Base-by-base conservation (phyloP, 257 asterid genomes). In the Nicotiana paniculata region DNA sequence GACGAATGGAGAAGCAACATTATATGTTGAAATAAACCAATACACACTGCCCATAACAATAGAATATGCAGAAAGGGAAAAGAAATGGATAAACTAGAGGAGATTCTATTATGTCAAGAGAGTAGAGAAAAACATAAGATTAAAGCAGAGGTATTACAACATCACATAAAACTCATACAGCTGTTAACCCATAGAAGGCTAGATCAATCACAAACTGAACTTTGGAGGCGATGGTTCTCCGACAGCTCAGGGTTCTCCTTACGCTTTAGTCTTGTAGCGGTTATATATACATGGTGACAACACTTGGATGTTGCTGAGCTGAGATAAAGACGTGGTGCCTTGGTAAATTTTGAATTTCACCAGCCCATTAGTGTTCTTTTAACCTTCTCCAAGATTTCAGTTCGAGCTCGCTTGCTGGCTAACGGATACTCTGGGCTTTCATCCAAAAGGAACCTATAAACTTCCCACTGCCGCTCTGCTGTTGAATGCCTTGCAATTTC, bases 391-490 rank as follows among this genome's bases (percentile, higher is more conserved):
- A 88, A 76, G 55, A 88, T 86, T 65, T 85, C 86, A 10, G 30
- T 84, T 37, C 83, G 80, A 51, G 91, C 87, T 83, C 51, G 83
- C 66, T 51, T 65, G 85, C 91, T 85, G 13, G 87, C 85, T 32
- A 86, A 81, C 21, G 90, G 91, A 68, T 84, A 86, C 43, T 81
- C 85, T 21, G 87, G 81, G 79, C 88, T 85, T 77, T 89, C 92
- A 57, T 86, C 91, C 83, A 89, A 85, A 37, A 80, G 83, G 57
- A 89, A 84, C 83, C 91, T 89, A 79, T 89, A 89, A 3, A 89
- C 86, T 70, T 89, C 92, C 92, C 92, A 89, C 78, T 89, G 87
- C 32, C 90, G 82, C 81, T 88, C 92, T 82, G 82, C 81, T 24
- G 83, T 88, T 85, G 89, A 79, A 70, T 86, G 89, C 59, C 92